Conservation (phyloP, 202 grass and related monocot species). For the Zoysia matrella region DNA sequence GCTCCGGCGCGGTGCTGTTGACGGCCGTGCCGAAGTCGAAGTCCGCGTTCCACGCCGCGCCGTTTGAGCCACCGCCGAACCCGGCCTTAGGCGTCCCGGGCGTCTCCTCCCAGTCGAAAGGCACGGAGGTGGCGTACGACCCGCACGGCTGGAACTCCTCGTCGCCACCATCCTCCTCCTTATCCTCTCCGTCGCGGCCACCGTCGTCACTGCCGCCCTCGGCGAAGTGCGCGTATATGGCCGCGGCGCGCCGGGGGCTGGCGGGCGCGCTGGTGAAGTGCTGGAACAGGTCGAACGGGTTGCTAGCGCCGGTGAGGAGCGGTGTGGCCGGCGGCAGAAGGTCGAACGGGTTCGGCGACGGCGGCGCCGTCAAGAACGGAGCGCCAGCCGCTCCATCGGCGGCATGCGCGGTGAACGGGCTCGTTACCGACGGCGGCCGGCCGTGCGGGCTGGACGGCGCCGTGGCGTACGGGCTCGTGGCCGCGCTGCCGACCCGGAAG, state of each 20-base stretch:
- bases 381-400: slow-evolving; percentile 8
- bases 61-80: slow-evolving; percentile 3
- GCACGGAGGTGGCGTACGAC: slow-evolving; percentile 62
- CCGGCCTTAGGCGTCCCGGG: slow-evolving; percentile 82
- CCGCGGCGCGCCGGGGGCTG: slow-evolving; percentile 77
- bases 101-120: slow-evolving; percentile 93
- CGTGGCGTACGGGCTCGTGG: slow-evolving; percentile 48
- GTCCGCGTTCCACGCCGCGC: slow-evolving; percentile 50
- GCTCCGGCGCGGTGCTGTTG: slow-evolving; percentile 38
- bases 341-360: slow-evolving; percentile 66
- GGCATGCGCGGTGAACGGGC: slow-evolving; percentile 36
- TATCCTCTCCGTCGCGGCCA: not conserved
- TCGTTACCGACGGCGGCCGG: not conserved
- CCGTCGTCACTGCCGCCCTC: no score
- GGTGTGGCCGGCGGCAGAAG: slow-evolving; percentile 48
- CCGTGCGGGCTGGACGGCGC: slow-evolving; percentile 52
- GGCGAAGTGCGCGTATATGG: slow-evolving; percentile 66
- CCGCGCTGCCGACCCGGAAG: slow-evolving; percentile 38
- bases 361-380: slow-evolving; percentile 52
- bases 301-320: slow-evolving; percentile 45
- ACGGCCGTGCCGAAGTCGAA: slow-evolving; percentile 73
- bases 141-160: slow-evolving; percentile 36
- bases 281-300: slow-evolving; percentile 82
- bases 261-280: slow-evolving; percentile 91
- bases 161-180: not conserved